These are phyloP conservation scores for Populus davidiana DNA, from an alignment of 345 rosid genomes.

Conservation along the genomic window DNA sequence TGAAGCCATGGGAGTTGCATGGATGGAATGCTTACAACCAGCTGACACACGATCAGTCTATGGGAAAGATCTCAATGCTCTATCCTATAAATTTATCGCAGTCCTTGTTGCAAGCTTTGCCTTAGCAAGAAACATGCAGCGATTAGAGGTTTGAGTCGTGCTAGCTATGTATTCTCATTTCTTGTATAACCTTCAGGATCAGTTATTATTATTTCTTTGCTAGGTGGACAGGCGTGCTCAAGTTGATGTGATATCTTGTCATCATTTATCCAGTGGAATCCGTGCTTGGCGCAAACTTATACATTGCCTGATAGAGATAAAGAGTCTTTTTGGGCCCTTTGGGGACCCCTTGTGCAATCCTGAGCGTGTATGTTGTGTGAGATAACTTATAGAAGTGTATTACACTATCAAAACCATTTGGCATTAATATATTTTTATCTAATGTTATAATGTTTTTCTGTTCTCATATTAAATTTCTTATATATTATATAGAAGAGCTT, in stretches of 20 bases:
- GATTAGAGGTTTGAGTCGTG: conserved; percentile 73
- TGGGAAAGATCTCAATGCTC: conserved; percentile 94
- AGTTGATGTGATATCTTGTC: conserved; percentile 59
- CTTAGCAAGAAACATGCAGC: conserved; percentile 93
- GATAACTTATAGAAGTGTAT: conserved; percentile 2
- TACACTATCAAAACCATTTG: background rate
- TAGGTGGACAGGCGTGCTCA: conserved; percentile 94
- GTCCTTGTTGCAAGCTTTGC: conserved; percentile 99
- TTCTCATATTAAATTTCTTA: conserved; percentile 4
- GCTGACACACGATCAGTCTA: conserved; percentile 89
- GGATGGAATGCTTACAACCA: conserved; percentile 99
- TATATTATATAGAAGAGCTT: background rate
- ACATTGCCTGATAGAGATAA: conserved; percentile 78
- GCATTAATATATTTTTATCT: conserved; percentile 4
- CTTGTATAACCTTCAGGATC: conserved; percentile 8
- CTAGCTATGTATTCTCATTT: conserved; percentile 13
- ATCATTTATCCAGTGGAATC: conserved; percentile 58
- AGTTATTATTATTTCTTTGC: conserved; percentile 20
- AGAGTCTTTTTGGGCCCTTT: conserved; percentile 80
- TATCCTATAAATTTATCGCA: conserved; percentile 90
- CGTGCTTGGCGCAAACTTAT: conserved; percentile 93
- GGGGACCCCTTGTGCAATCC: conserved; percentile 53
- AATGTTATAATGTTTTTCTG: background rate
- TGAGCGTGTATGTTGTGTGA: conserved; percentile 53
- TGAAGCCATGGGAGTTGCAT: conserved; percentile 98